phyloP scores from a whole-genome alignment of 139 green algal genomes.

The Nannochloris sp. region DNA sequence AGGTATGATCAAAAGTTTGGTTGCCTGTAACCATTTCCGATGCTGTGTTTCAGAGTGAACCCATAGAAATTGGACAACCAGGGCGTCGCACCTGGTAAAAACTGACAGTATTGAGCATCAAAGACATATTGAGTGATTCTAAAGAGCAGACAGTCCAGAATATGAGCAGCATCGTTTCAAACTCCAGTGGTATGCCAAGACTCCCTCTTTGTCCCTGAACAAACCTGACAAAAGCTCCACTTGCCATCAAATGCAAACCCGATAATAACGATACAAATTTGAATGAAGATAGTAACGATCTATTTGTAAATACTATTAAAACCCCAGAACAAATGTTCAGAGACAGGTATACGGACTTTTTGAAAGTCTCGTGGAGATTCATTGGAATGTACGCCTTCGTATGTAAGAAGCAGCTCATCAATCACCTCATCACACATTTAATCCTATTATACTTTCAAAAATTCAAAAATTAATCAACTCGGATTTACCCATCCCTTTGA shows the following conservation, averaged over 20 bases:
- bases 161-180: neutral
- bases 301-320: neutral
- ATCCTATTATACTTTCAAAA: neutral
- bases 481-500: neutral
- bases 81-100: neutral
- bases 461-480: neutral
- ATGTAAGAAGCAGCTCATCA: neutral
- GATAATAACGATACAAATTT: neutral
- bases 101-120: constrained; percentile 1
- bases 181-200: neutral
- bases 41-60: neutral
- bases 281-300: neutral
- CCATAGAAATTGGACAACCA: neutral
- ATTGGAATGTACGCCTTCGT: neutral
- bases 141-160: neutral
- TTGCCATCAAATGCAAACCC: neutral
- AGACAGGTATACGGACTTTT: neutral
- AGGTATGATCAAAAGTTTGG: neutral
- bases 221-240: neutral
- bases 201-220: neutral
- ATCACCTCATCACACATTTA: neutral
- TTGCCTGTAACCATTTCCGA: neutral
- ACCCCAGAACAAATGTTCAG: neutral
- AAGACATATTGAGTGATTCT: neutral
- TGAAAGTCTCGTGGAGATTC: neutral